Evolutionary conservation across 768 basidiomycete genomes (phyloP).

Genomic region (Chalciporus chontae): DNA sequence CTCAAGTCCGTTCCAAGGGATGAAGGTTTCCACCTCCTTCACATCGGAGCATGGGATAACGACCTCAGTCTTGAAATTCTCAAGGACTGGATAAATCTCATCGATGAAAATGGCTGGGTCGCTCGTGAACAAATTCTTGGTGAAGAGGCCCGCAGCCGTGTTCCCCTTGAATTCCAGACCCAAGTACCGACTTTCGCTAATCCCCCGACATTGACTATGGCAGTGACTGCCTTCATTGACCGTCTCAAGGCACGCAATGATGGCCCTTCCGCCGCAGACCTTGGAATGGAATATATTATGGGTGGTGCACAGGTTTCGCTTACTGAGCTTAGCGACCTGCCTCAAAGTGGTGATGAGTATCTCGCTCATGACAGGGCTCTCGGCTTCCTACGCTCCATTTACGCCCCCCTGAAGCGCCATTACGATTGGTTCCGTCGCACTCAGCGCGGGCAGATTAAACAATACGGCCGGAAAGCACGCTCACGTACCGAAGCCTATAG

Average conservation of each 20-base stretch:
- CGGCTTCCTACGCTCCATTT: slow-evolving; percentile 74
- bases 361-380: slow-evolving; percentile 59
- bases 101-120: slow-evolving; percentile 95
- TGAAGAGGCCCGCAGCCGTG: slow-evolving; percentile 94
- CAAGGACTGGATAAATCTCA: slow-evolving; percentile 83
- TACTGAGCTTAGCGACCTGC: slow-evolving; percentile 12
- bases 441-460: slow-evolving; percentile 90
- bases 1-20: slow-evolving; percentile 54
- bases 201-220: slow-evolving; percentile 93
- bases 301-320: slow-evolving; percentile 54
- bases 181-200: slow-evolving; percentile 95
- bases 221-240: slow-evolving; percentile 83
- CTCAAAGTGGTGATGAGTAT: slow-evolving; percentile 44
- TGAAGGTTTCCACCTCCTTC: slow-evolving; percentile 92
- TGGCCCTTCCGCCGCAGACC: slow-evolving; percentile 54
- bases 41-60: slow-evolving; percentile 92
- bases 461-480: slow-evolving; percentile 79
- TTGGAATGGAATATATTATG: slow-evolving; percentile 62
- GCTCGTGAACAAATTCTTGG: slow-evolving; percentile 95
- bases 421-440: slow-evolving; percentile 97
- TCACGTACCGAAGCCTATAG: slow-evolving; percentile 90
- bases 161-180: slow-evolving; percentile 85
- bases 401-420: slow-evolving; percentile 80
- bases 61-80: slow-evolving; percentile 89
- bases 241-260: slow-evolving; percentile 51